phyloP scores from a whole-genome alignment of 352 stramenopile genomes.

The Phytophthora agathidicida region DNA sequence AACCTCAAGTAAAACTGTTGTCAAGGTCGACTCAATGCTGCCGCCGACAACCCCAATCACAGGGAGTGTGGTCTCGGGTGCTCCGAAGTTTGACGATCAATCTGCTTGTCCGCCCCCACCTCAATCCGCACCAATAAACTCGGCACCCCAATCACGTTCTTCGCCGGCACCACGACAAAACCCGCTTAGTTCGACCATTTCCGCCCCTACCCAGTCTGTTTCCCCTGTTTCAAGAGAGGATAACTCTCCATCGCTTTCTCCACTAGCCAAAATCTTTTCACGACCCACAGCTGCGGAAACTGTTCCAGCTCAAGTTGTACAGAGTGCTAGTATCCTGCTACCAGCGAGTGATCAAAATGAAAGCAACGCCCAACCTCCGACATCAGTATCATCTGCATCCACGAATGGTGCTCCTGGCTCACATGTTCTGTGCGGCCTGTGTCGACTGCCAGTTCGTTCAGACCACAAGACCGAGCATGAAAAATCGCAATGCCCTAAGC shows the following conservation, averaged over 20 bases:
- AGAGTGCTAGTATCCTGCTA: background rate
- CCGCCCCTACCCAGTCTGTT: background rate
- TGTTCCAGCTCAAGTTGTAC: background rate
- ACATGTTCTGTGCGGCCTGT: conserved; percentile 51
- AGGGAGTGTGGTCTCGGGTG: background rate
- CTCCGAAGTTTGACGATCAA: background rate
- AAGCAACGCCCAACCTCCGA: background rate
- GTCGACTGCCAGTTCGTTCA: conserved; percentile 54
- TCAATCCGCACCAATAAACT: background rate
- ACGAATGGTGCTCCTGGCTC: conserved; percentile 4
- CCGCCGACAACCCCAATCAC: background rate
- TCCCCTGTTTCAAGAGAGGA: conserved; percentile 1
- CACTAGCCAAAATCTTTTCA: conserved; percentile 34
- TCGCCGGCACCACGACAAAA: background rate
- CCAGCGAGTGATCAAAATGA: background rate
- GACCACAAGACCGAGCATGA: conserved; percentile 64
- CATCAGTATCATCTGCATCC: background rate
- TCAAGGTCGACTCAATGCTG: background rate
- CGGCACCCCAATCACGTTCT: background rate
- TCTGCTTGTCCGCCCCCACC: background rate
- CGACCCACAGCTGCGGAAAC: background rate
- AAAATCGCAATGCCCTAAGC: conserved; percentile 58
- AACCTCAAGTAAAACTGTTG: background rate
- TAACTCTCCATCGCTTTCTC: conserved; percentile 9
- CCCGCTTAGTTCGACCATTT: background rate